Conservation (phyloP, 2,329 filamentous ascomycete genomes). For the Neofusicoccum parvum region DNA sequence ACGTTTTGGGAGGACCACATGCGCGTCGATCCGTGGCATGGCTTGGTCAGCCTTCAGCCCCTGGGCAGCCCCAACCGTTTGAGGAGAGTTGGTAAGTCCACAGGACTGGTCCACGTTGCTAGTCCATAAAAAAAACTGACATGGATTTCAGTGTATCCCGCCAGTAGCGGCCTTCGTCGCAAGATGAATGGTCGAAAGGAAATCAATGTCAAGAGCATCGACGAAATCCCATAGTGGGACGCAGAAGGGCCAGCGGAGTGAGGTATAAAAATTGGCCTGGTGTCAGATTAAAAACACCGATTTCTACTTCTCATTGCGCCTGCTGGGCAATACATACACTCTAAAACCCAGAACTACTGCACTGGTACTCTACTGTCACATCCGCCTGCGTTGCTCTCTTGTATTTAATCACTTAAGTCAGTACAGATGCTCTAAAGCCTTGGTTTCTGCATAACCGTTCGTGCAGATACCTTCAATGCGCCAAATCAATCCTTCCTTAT, state of each 20-base stretch:
- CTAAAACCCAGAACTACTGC: no score
- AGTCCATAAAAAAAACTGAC: slow-evolving; percentile 12
- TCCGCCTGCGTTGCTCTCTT: no score
- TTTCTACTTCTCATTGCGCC: no score
- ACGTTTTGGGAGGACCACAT: slow-evolving; percentile 49
- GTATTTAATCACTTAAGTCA: no score
- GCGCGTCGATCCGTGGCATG: slow-evolving; percentile 47
- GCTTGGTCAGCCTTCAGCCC: slow-evolving; percentile 45
- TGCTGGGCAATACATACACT: no score
- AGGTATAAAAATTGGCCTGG: no score
- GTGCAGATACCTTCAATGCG: no score
- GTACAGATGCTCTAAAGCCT: no score
- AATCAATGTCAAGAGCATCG: slow-evolving; percentile 39
- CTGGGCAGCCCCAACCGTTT: slow-evolving; percentile 45
- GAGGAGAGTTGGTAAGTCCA: slow-evolving; percentile 31
- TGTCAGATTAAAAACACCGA: no score
- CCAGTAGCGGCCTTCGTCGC: slow-evolving; percentile 37
- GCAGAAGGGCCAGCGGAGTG: background rate
- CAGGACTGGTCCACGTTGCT: background rate
- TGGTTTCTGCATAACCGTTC: no score
- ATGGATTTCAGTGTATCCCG: slow-evolving; percentile 34
- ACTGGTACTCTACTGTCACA: no score
- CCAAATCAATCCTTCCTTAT: no score
- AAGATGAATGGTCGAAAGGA: slow-evolving; percentile 44
- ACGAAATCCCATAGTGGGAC: slow-evolving; percentile 39